A percentile compares a stretch with the other conserved stretches of the same genome.
These are phyloP conservation scores for Sporothrix schenckii DNA, from an alignment of 2,329 filamentous ascomycete genomes.

Conservation along the genomic window DNA sequence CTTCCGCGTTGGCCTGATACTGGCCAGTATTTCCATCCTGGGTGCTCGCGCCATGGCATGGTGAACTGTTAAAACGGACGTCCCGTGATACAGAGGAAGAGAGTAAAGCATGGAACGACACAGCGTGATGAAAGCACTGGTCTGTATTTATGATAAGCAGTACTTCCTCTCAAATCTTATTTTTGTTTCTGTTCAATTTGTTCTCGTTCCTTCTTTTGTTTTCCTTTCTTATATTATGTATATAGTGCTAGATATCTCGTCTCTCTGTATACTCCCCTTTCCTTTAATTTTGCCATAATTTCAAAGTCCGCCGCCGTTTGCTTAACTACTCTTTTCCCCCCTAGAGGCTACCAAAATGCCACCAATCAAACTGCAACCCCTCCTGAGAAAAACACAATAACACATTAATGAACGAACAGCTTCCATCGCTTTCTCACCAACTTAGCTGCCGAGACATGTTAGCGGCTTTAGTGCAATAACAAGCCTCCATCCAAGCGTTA, in stretches of 20 bases:
- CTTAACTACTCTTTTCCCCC: too few relatives aligned
- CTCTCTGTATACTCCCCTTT: too few relatives aligned
- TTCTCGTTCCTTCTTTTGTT: background rate
- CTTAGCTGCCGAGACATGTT: slow-evolving; percentile 1
- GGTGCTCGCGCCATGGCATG: slow-evolving; percentile 59
- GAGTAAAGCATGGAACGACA: background rate
- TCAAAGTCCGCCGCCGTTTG: too few relatives aligned
- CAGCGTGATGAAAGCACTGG: background rate
- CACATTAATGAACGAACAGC: background rate
- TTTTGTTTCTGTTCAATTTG: background rate
- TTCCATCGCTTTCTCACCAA: slow-evolving; percentile 23
- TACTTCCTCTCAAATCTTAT: background rate
- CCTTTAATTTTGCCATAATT: too few relatives aligned
- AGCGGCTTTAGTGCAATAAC: slow-evolving; percentile 24
- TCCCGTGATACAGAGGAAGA: background rate
- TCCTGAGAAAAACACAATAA: background rate
- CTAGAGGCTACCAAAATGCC: background rate
- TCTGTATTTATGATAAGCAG: too few relatives aligned
- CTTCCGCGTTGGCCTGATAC: slow-evolving; percentile 58
- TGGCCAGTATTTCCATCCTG: slow-evolving; percentile 53
- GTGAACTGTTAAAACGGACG: slow-evolving; percentile 43
- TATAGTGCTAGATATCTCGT: too few relatives aligned
- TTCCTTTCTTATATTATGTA: background rate
- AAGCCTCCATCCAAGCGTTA: background rate
- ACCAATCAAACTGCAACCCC: background rate